Base-by-base conservation (phyloP, 2,329 filamentous ascomycete genomes). In the Alternaria incomplexa region DNA sequence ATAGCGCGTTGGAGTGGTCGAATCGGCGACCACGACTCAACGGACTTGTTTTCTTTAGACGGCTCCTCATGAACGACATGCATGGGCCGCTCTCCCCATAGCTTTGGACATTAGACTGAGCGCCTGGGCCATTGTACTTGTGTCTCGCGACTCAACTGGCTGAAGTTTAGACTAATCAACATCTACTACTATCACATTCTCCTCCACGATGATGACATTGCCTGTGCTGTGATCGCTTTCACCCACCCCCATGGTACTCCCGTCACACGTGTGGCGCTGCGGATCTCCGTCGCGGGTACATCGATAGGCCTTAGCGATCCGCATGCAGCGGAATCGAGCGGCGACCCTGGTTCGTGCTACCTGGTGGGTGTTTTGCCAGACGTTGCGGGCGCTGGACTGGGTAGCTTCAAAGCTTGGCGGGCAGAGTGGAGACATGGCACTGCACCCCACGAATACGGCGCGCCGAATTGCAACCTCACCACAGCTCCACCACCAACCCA, bases 131-230 rank as follows among this genome's bases (percentile, higher is more conserved):
- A 72, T 63, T 66, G 65, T 68, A 63, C 62, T 58, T 59, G 73
- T 77, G 74, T 77, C 71, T 69, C 73, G 65, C 68, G 73, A 73
- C 77, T 75, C 56, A 23, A 58, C 40, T 69, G 52, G 64, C 67
- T 69, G 71, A 66, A 65, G 64, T 69, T 76, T 77, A 79, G 74
- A 77, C 73, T 79, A 79, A 78, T 79, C 69, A 75, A 74, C 75
- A 64, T 68, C 73, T 69, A 71, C 72, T 62, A 72, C 71, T 67
- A 61, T 61, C 55, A 26, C 36, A 53, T 50, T 9, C 25, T 25
- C n/a, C 20, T 20, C 13, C 50, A 25, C n/a, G 22, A 55, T 65
- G 52, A 47, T 67, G 44, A 60, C 26, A 22, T 44, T 40, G 43
- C 17, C 40, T 61, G 59, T 52, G 28, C 32, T 48, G 61, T 69